These are phyloP conservation scores for Pseudotulostoma volvatum DNA, from an alignment of 495 filamentous ascomycete species.

Conservation along the genomic window DNA sequence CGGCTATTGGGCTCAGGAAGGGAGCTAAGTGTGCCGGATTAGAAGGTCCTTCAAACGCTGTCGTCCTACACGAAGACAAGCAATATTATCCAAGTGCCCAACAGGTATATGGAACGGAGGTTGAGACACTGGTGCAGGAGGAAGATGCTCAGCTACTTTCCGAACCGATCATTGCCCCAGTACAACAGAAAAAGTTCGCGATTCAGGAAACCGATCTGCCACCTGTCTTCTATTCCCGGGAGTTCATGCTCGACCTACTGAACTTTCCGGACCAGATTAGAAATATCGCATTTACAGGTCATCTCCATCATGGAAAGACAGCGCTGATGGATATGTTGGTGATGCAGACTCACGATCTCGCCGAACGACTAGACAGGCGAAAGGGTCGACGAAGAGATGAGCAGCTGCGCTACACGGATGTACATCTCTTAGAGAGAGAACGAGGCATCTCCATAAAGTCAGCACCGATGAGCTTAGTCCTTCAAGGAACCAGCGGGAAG, in stretches of 20 bases:
- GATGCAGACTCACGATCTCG: conserved; percentile 78
- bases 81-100: conserved; percentile 96
- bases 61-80: conserved; percentile 95
- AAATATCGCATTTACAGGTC: conserved; percentile 81
- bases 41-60: conserved; percentile 91
- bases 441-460: conserved; percentile 87
- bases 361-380: conserved; percentile 58
- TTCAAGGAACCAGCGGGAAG: conserved; percentile 77
- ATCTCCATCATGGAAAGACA: conserved; percentile 95
- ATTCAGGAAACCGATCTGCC: conserved; percentile 85
- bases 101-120: conserved; percentile 83
- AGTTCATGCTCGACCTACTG: conserved; percentile 93
- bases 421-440: conserved; percentile 74
- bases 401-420: conserved; percentile 86
- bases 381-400: conserved; percentile 72
- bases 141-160: conserved; percentile 89
- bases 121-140: conserved; percentile 91
- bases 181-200: conserved; percentile 89
- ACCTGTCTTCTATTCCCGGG: conserved; percentile 67
- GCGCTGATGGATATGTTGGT: conserved; percentile 98
- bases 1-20: too few species aligned
- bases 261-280: conserved; percentile 87
- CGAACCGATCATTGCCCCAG: conserved; percentile 83
- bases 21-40: conserved; percentile 25
- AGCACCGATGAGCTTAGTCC: conserved; percentile 83